Percentiles rank a stretch among this genome's conserved stretches.
These are phyloP conservation scores for Naganishia vaughanmartiniae DNA, from an alignment of 768 basidiomycete species.

Conservation along the genomic window DNA sequence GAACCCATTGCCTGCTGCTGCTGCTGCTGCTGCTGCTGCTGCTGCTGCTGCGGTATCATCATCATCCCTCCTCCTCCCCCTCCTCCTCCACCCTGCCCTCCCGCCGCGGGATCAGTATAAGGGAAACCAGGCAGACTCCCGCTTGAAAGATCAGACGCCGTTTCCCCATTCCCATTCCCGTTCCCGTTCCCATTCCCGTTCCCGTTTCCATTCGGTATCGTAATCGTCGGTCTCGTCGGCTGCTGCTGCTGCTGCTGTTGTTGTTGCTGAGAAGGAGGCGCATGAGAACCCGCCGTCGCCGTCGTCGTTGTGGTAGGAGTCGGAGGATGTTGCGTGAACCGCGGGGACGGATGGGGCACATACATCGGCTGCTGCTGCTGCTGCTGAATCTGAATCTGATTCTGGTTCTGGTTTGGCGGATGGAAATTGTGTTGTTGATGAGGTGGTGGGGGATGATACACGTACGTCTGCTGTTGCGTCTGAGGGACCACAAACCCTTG, in stretches of 20 bases:
- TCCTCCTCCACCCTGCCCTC: too few species aligned
- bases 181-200: background rate
- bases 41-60: background rate
- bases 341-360: background rate
- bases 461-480: background rate
- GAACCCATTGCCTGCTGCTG: background rate
- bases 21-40: too few species aligned
- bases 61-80: background rate
- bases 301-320: background rate
- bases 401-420: background rate
- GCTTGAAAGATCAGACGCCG: background rate
- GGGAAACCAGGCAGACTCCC: too few species aligned
- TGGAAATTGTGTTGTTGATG: background rate
- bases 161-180: background rate
- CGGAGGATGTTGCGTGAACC: background rate
- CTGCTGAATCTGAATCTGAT: background rate
- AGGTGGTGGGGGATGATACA: background rate
- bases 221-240: background rate
- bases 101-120: background rate
- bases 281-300: too few species aligned
- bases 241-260: background rate
- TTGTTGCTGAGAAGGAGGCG: background rate
- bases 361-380: background rate
- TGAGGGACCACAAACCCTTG: background rate
- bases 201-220: background rate